Evolutionary conservation across 352 stramenopile species (phyloP), one percentile per base, ranked within the genome.

Genomic region (Globisporangium barbulae): DNA sequence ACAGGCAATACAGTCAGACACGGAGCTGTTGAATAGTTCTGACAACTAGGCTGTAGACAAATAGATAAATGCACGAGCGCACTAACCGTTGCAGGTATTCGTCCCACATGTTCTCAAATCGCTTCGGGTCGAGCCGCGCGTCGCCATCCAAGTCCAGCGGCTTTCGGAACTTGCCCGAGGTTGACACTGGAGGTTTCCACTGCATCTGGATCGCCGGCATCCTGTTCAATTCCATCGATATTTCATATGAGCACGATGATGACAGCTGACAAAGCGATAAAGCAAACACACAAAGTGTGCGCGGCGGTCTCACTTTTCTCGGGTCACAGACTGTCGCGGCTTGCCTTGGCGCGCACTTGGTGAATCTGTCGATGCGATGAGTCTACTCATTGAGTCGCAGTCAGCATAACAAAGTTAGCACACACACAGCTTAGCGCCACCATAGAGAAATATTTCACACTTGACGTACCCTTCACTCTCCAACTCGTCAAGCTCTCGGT

Each of bases 31-130:
- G 25, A 28, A 28, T 28, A 28, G 25, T 2, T 28, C 25, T 28
- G 2, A 28, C 25, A 28, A 28, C 25, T 28, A 28, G 25, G 25
- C 25, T 28, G 25, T 2, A 28, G 25, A 28, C 28, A 57, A 28
- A 21, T 6, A 30, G 19, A 3, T 25, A 56, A 17, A 21, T 8
- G 10, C 28, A 59, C 22, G 30, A 22, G 55, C 57, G 9, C 74
- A 35, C 75, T 13, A 64, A 90, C 81, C 79, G 74, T 63, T 90
- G 71, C 0, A 88, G 64, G 45, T 88, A 92, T 64, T 91, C 76
- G 12, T 91, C 81, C 83, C 83, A 94, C 65, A 94, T 73, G 60
- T 64, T 86, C 67, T 94, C 83, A 47, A 91, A 94, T 17, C 68
- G 70, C 58, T 90, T 89, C 0, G 81, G 75, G 56, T 93, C 67